Percentiles rank a stretch among this genome's conserved stretches.
phyloP scores from a whole-genome alignment of 306 rosid genomes.

The Glycine soja region DNA sequence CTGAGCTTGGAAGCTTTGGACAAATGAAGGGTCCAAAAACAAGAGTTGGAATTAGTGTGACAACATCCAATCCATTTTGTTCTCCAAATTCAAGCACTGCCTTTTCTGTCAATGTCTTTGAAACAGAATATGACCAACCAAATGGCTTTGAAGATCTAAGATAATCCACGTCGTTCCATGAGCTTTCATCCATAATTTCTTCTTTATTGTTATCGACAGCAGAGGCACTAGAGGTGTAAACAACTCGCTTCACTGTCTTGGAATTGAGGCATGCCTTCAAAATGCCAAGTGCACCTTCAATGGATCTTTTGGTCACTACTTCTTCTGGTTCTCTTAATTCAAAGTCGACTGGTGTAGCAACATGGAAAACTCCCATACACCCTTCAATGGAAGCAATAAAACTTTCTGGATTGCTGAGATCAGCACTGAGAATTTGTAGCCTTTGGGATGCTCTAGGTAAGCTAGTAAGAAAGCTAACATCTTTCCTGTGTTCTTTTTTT shows the following conservation, averaged over 20 bases:
- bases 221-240: conserved; percentile 63
- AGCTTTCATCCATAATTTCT: conserved; percentile 19
- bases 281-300: conserved; percentile 66
- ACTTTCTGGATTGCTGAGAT: conserved; percentile 62
- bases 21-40: conserved; percentile 42
- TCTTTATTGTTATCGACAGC: neutral
- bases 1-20: conserved; percentile 25
- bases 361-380: conserved; percentile 54
- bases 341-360: too few species aligned
- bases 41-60: conserved; percentile 23
- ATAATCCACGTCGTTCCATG: conserved; percentile 1
- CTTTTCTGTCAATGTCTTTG: conserved; percentile 38
- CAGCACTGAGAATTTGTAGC: conserved; percentile 58
- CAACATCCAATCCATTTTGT: conserved; percentile 36
- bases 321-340: conserved; percentile 46
- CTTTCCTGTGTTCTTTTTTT: conserved; percentile 34
- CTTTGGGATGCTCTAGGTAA: conserved; percentile 61
- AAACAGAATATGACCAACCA: conserved; percentile 8
- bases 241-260: conserved; percentile 60
- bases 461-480: conserved; percentile 58
- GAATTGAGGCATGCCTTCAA: conserved; percentile 56
- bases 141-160: conserved; percentile 19
- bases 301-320: conserved; percentile 52
- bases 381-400: conserved; percentile 61
- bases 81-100: conserved; percentile 45